These are phyloP conservation scores for Nannochloropsis salina DNA, from an alignment of 108 stramenopile genomes.

Conservation along the genomic window DNA sequence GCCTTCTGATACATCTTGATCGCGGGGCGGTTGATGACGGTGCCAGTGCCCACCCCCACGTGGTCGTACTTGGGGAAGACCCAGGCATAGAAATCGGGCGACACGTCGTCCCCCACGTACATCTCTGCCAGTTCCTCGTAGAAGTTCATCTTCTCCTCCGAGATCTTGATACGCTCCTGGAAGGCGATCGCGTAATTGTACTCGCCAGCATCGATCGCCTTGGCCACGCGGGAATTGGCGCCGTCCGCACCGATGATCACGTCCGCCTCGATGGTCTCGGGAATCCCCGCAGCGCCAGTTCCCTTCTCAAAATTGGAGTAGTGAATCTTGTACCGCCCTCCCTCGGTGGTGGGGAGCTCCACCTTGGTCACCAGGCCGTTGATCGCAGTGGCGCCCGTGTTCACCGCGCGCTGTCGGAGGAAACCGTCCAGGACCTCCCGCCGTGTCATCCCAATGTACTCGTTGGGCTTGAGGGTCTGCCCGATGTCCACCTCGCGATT, in stretches of 20 bases:
- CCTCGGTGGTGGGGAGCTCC: conserved; percentile 69
- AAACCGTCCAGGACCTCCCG: conserved; percentile 92
- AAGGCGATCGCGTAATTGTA: conserved; percentile 99
- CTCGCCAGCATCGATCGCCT: conserved; percentile 94
- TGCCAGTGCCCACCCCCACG: conserved; percentile 96
- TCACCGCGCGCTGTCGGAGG: conserved; percentile 90
- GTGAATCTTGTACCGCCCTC: conserved; percentile 73
- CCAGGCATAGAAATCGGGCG: conserved; percentile 97
- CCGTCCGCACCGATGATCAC: conserved; percentile 91
- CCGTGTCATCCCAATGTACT: conserved; percentile 98
- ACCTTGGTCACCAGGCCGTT: conserved; percentile 89
- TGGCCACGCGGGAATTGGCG: conserved; percentile 95
- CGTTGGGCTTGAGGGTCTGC: conserved; percentile 85
- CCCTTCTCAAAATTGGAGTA: conserved; percentile 69
- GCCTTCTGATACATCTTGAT: conserved; percentile 99
- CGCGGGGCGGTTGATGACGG: conserved; percentile 93
- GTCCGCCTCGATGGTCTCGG: conserved; percentile 78
- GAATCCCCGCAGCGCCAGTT: conserved; percentile 56
- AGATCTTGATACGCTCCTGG: conserved; percentile 96
- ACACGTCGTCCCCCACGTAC: conserved; percentile 98
- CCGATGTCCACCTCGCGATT: conserved; percentile 95
- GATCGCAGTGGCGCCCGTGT: conserved; percentile 79
- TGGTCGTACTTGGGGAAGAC: conserved; percentile 99
- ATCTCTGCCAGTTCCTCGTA: conserved; percentile 97
- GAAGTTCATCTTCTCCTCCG: conserved; percentile 92